Conservation (phyloP, 1,139 yeast genomes). For the Yamadazyma dendronema region DNA sequence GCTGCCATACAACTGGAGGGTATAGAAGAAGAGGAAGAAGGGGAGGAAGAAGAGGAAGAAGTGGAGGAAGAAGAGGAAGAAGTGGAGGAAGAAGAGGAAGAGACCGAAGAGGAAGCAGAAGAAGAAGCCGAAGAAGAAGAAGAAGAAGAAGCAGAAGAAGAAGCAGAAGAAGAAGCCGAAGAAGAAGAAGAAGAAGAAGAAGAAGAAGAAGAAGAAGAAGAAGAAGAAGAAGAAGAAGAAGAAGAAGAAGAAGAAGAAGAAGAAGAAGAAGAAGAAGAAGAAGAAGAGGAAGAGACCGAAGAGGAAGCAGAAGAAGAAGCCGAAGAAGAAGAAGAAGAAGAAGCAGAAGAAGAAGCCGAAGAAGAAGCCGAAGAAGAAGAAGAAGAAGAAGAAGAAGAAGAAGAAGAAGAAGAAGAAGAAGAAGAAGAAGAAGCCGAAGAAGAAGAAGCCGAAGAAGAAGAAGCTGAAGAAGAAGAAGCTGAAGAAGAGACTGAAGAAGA, state of each 20-base stretch:
- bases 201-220: slow-evolving; percentile 6
- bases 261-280: slow-evolving; percentile 1
- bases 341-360: slow-evolving; percentile 6
- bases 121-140: not conserved
- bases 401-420: slow-evolving; percentile 7
- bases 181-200: slow-evolving; percentile 5
- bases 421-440: slow-evolving; percentile 6
- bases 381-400: slow-evolving; percentile 6
- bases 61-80: slow-evolving; percentile 3
- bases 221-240: slow-evolving; percentile 6
- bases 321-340: slow-evolving; percentile 1
- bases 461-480: slow-evolving; percentile 8
- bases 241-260: slow-evolving; percentile 7
- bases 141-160: slow-evolving; percentile 5
- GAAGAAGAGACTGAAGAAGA: slow-evolving; percentile 5
- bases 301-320: not conserved
- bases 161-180: slow-evolving; percentile 7
- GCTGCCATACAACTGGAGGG: slow-evolving; percentile 1
- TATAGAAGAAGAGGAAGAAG: slow-evolving; percentile 7
- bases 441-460: slow-evolving; percentile 6
- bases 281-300: slow-evolving; percentile 3
- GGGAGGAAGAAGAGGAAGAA: slow-evolving; percentile 6
- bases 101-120: not conserved
- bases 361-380: slow-evolving; percentile 4
- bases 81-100: slow-evolving; percentile 4